Base-by-base conservation (phyloP, 2,329 filamentous ascomycete species). In the Domatiomyces globalis region DNA sequence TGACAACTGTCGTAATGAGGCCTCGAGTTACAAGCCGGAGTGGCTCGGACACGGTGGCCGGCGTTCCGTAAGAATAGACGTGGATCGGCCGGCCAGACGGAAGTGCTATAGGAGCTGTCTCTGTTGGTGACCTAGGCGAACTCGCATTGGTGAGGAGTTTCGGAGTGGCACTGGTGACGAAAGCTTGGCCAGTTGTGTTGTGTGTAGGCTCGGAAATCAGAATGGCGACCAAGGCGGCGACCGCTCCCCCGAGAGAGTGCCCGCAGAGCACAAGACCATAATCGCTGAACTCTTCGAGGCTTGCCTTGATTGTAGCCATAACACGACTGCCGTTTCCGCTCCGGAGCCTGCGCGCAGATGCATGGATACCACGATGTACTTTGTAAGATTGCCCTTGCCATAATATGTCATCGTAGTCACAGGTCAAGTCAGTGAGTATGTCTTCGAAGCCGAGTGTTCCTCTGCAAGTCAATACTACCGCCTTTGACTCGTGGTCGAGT, bases 51-150 rank as follows among this genome's bases (percentile, higher is more conserved):
- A 88, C 79, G 12, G 82, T 83, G 0, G 83, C 78, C 0, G 84
- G 84, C 1, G 84, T 81, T 0, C 85, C 85, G 63, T 87, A 89
- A 5, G 85, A 82, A 63, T 86, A 89, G 10, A 87, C 85, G 59
- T 89, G 85, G 18, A 88, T 83, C 2, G 83, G 81, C 0, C 85
- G 76, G 15, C 81, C 79, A 0, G 81, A 60, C 0, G 85, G 85
- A 0, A 88, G 72, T 17, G 71, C 74, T 29, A 79, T 56, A 52
- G 60, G 49, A 15, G 33, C 33, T 3, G 33, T 15, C 33, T 39
- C 33, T 39, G 33, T 39, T 39, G 10, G 33, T 39, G 33, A 15
- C 4, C 49, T 56, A 33, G 27, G 2, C 20, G 19, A 22, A 9
- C 20, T 18, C 27, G 6, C 20, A 33, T 25, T 39, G 51, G 50